These are phyloP conservation scores for Epithemia pelagica DNA, from an alignment of 108 stramenopile species.

Conservation along the genomic window DNA sequence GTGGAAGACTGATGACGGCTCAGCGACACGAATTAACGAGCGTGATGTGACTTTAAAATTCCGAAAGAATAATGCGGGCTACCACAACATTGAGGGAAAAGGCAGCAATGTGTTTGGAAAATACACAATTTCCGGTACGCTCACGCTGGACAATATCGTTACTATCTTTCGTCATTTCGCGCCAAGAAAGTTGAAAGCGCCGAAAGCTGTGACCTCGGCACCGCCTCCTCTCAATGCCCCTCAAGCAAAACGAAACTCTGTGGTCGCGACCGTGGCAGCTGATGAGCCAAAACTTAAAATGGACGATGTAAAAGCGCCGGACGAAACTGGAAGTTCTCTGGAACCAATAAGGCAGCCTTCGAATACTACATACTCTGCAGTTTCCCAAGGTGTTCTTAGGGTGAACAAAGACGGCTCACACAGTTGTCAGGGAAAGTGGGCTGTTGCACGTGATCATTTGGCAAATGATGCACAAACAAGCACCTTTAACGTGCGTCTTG, in stretches of 20 bases:
- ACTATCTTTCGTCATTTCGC: conserved; percentile 81
- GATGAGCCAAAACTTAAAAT: conserved; percentile 40
- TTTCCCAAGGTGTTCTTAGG: conserved; percentile 68
- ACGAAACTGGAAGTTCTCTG: conserved; percentile 12
- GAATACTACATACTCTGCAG: conserved; percentile 44
- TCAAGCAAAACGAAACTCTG: conserved; percentile 19
- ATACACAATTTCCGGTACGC: conserved; percentile 75
- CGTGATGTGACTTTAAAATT: conserved; percentile 71
- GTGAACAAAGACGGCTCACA: conserved; percentile 67
- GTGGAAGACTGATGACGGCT: conserved; percentile 44
- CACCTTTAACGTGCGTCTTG: conserved; percentile 66
- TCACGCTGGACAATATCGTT: conserved; percentile 52
- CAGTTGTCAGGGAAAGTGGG: conserved; percentile 72
- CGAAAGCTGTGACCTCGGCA: conserved; percentile 26
- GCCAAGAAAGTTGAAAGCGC: conserved; percentile 32
- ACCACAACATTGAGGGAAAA: conserved; percentile 80
- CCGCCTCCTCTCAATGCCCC: conserved; percentile 45
- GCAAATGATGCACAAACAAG: conserved; percentile 46
- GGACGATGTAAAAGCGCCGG: conserved; percentile 54
- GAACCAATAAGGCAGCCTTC: conserved; percentile 34
- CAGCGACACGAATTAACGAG: conserved; percentile 50
- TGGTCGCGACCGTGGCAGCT: conserved; percentile 3
- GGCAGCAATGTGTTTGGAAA: conserved; percentile 78
- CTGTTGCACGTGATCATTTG: conserved; percentile 66
- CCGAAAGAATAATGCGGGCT: conserved; percentile 67